phyloP scores from a whole-genome alignment of 176 grass and related monocot species.

The Oryza meridionalis region DNA sequence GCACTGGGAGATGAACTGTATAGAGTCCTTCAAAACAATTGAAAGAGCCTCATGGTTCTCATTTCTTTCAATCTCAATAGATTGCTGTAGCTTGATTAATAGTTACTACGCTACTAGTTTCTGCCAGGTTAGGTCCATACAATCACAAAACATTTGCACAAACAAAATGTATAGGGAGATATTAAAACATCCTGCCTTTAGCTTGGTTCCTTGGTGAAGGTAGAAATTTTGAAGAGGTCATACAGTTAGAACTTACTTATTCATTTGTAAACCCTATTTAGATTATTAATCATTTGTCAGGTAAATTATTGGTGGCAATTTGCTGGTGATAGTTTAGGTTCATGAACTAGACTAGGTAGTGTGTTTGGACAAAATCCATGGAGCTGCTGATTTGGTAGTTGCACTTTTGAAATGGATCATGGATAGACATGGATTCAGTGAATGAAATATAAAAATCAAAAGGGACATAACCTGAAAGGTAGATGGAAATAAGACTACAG shows the following conservation, averaged over 20 bases:
- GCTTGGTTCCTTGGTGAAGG: constrained; percentile 31
- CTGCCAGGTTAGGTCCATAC: constrained; percentile 53
- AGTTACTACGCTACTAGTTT: constrained; percentile 35
- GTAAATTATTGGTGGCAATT: constrained; percentile 22
- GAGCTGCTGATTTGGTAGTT: constrained; percentile 22
- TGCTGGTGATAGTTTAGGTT: constrained; percentile 12
- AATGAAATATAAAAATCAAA: constrained; percentile 27
- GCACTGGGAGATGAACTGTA: constrained; percentile 82
- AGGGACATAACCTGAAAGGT: constrained; percentile 3
- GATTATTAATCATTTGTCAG: constrained; percentile 35
- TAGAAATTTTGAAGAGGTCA: constrained; percentile 43
- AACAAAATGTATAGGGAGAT: constrained; percentile 55
- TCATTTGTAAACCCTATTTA: constrained; percentile 43
- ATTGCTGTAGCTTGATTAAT: constrained; percentile 46
- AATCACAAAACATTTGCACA: constrained; percentile 39
- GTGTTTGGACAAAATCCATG: constrained; percentile 18
- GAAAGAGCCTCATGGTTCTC: constrained; percentile 50
- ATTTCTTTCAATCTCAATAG: constrained; percentile 44
- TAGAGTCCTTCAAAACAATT: constrained; percentile 87
- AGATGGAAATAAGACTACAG: background rate
- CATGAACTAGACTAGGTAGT: background rate
- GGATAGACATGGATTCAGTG: constrained; percentile 11
- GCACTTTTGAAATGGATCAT: background rate
- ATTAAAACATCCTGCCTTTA: constrained; percentile 34
- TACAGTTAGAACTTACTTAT: constrained; percentile 38